These are phyloP conservation scores for Blastobotrys terrestris DNA, from an alignment of 805 yeast genomes.

Conservation along the genomic window DNA sequence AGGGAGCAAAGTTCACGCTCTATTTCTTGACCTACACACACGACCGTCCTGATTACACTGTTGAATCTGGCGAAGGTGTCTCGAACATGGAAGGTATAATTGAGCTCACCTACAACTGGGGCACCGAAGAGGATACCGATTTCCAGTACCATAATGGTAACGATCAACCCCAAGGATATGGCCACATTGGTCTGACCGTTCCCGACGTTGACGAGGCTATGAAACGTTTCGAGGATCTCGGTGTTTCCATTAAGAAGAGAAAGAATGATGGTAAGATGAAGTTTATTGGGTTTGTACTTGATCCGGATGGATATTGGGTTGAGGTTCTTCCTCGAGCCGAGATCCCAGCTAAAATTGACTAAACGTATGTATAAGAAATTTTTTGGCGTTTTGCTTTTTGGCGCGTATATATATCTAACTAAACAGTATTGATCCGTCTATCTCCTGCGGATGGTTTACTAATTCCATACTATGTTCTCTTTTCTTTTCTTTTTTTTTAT, in stretches of 20 bases:
- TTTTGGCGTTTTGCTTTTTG: too few species aligned
- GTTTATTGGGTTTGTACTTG: constrained; percentile 75
- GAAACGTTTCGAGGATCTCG: constrained; percentile 39
- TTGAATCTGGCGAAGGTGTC: constrained; percentile 31
- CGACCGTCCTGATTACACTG: constrained; percentile 37
- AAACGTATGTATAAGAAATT: background rate
- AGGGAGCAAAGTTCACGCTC: constrained; percentile 71
- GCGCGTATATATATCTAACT: too few species aligned
- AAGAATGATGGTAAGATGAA: constrained; percentile 39
- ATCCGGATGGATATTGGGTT: constrained; percentile 86
- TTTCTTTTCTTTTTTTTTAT: too few species aligned
- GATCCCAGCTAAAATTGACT: constrained; percentile 20
- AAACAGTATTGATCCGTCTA: too few species aligned
- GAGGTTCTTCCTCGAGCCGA: constrained; percentile 53
- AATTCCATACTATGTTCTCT: too few species aligned
- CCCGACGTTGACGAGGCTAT: constrained; percentile 52
- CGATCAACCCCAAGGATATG: constrained; percentile 72
- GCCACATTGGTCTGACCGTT: constrained; percentile 73
- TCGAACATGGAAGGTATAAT: constrained; percentile 57
- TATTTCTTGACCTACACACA: constrained; percentile 76
- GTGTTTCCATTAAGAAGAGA: constrained; percentile 43
- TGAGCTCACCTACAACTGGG: constrained; percentile 94
- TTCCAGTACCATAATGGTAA: constrained; percentile 84
- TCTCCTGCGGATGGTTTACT: background rate
- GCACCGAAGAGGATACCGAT: constrained; percentile 73